Conservation (phyloP, 2,329 filamentous ascomycete species). For the Fusarium domesticum region DNA sequence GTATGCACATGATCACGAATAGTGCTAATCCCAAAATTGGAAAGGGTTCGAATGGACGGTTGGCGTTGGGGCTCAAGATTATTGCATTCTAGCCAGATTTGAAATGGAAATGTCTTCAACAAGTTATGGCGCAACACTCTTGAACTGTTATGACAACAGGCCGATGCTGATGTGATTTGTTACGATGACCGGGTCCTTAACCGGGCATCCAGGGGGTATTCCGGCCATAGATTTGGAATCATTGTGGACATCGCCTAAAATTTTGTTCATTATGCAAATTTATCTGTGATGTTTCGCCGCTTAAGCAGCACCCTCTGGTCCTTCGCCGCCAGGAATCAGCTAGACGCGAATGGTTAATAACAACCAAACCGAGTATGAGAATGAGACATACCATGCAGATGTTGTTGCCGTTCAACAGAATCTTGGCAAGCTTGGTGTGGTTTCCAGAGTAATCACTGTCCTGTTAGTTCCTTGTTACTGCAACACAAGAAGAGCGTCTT, state of each 20-base stretch:
- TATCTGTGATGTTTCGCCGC: neutral
- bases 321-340: constrained; percentile 77
- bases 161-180: too few species aligned
- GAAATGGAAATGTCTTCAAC: constrained; percentile 17
- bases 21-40: constrained; percentile 11
- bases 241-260: constrained; percentile 1
- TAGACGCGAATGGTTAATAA: constrained; percentile 34
- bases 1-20: constrained; percentile 5
- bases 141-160: constrained; percentile 10
- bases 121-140: constrained; percentile 12
- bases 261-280: constrained; percentile 11
- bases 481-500: constrained; percentile 33
- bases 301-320: constrained; percentile 47
- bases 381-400: constrained; percentile 86
- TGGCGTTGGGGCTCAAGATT: constrained; percentile 28
- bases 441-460: constrained; percentile 86
- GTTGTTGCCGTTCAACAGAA: constrained; percentile 95
- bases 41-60: constrained; percentile 19
- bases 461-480: constrained; percentile 20
- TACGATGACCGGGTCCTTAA: too few species aligned
- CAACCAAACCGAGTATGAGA: neutral
- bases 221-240: neutral
- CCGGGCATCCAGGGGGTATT: neutral
- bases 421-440: constrained; percentile 87
- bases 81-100: constrained; percentile 20